Conservation (phyloP, 1,284 basidiomycete genomes). For the Cutaneotrichosporon sp. region DNA sequence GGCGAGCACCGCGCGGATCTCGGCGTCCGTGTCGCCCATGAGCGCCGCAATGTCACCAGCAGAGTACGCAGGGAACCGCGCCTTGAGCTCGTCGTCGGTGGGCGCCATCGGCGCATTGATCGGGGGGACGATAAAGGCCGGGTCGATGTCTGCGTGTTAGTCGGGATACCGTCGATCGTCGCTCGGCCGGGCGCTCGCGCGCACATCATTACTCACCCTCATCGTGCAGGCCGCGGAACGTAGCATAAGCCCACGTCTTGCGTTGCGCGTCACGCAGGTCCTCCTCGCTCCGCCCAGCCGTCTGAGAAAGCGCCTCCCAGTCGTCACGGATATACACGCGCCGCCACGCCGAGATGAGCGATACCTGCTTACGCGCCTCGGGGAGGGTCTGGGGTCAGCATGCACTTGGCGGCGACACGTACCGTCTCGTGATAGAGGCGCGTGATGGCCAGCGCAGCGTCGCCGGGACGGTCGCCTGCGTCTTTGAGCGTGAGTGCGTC, state of each 20-base stretch:
- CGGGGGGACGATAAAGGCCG: conserved; percentile 29
- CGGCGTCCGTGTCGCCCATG: conserved; percentile 37
- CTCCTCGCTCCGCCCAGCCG: conserved; percentile 41
- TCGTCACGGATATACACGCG: conserved; percentile 81
- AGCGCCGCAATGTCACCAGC: conserved; percentile 35
- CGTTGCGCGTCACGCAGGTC: conserved; percentile 29
- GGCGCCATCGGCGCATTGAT: conserved; percentile 32
- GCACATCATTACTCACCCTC: neutral
- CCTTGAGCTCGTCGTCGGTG: conserved; percentile 34
- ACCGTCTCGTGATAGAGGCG: conserved; percentile 48
- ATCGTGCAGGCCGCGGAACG: conserved; percentile 23
- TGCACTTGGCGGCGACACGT: conserved; percentile 8
- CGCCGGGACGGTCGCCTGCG: conserved; percentile 38
- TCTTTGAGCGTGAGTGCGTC: conserved; percentile 54
- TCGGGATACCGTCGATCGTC: too few species aligned
- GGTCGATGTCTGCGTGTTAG: conserved; percentile 31
- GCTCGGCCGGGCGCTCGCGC: too few species aligned
- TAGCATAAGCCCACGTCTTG: conserved; percentile 34
- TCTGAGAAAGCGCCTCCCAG: conserved; percentile 37
- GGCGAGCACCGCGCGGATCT: conserved; percentile 31
- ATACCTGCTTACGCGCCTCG: conserved; percentile 61
- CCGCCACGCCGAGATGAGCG: conserved; percentile 73
- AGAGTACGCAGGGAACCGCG: conserved; percentile 36
- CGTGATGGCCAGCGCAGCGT: conserved; percentile 51
- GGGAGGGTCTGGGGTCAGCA: conserved; percentile 56